Evolutionary conservation across 75 land plant genomes (phyloP).

Genomic region (Larix kaempferi): DNA sequence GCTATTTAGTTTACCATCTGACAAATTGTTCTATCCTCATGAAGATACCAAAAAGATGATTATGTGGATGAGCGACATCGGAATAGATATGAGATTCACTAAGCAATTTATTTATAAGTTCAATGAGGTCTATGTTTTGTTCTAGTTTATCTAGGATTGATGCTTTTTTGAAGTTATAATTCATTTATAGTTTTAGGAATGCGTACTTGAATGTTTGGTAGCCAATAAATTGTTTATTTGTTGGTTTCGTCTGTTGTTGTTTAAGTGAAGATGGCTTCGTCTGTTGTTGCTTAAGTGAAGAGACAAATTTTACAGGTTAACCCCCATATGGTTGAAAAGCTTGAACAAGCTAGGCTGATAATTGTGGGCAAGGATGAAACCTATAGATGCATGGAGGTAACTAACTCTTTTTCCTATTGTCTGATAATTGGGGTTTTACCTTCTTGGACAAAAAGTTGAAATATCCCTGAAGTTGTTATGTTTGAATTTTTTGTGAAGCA

Average conservation of each 20-base stretch:
- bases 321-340: conserved; percentile 60
- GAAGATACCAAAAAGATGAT: conserved; percentile 39
- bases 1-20: not conserved
- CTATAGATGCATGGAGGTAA: conserved; percentile 74
- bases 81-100: conserved; percentile 54
- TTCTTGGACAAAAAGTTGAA: not conserved
- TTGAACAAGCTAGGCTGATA: conserved; percentile 63
- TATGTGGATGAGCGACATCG: conserved; percentile 58
- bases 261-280: too few species aligned
- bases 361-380: conserved; percentile 86
- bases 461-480: not conserved
- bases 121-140: not conserved
- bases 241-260: not conserved
- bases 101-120: not conserved
- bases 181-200: not conserved
- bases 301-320: conserved; percentile 61
- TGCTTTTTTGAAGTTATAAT: not conserved
- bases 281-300: not conserved
- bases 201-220: not conserved
- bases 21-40: not conserved
- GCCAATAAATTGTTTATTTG: not conserved
- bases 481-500: not conserved
- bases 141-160: not conserved
- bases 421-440: not conserved
- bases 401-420: not conserved